Conservation (phyloP, 2,329 filamentous ascomycete genomes). For the Neofusicoccum sp. region DNA sequence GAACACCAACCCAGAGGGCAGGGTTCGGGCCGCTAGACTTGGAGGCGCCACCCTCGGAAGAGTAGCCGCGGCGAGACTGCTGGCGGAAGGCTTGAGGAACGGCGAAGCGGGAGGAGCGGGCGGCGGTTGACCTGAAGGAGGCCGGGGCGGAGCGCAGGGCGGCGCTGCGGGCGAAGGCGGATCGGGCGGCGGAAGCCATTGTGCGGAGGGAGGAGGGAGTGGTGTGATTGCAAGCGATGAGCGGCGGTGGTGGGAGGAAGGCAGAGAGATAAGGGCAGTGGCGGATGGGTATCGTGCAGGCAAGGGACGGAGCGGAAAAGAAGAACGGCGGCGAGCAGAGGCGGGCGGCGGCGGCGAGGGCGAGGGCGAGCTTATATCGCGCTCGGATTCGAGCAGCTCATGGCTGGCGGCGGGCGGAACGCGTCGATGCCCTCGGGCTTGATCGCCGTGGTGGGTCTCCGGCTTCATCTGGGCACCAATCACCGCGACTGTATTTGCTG, state of each 20-base stretch:
- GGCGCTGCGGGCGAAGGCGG: constrained; percentile 19
- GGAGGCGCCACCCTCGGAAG: constrained; percentile 36
- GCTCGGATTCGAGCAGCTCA: not conserved
- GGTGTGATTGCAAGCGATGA: constrained; percentile 4
- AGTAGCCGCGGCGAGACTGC: constrained; percentile 75
- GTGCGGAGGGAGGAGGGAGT: not conserved
- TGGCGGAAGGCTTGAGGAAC: constrained; percentile 54
- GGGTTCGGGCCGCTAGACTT: constrained; percentile 43
- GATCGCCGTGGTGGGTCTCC: constrained; percentile 8
- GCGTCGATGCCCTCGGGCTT: constrained; percentile 7
- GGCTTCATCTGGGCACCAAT: constrained; percentile 15
- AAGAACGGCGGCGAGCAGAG: not conserved
- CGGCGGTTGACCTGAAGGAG: constrained; percentile 57
- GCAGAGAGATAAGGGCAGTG: constrained; percentile 1
- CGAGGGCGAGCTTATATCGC: constrained; percentile 9
- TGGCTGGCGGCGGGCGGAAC: not conserved
- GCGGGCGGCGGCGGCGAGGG: not conserved
- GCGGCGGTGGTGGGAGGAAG: not conserved
- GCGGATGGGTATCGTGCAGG: not conserved
- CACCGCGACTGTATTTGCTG: constrained; percentile 1
- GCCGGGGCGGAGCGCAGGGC: constrained; percentile 39
- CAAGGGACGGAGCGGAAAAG: not conserved
- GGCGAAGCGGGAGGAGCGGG: constrained; percentile 48
- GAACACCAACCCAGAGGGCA: constrained; percentile 59
- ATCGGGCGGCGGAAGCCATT: constrained; percentile 17